Evolutionary conservation across 1,139 yeast species (phyloP).

Genomic region (Yamadazyma oceani): DNA sequence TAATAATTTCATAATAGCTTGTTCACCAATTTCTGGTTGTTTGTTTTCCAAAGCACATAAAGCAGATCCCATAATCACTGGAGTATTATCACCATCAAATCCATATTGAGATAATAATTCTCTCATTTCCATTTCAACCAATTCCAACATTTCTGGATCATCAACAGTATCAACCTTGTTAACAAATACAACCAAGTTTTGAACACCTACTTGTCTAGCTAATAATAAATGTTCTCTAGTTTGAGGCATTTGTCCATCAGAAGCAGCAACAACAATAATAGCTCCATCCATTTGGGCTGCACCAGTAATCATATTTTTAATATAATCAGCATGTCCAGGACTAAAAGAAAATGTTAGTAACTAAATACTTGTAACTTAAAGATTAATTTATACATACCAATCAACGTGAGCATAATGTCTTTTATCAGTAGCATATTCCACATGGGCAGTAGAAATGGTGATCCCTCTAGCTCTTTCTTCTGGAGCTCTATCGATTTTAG

Average conservation of each 20-base stretch:
- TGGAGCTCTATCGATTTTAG: conserved; percentile 96
- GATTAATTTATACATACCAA: too few relatives aligned
- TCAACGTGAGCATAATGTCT: conserved; percentile 97
- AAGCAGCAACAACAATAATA: conserved; percentile 97
- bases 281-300: conserved; percentile 99
- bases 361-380: too few relatives aligned
- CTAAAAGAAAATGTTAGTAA: too few relatives aligned
- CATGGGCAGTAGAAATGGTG: conserved; percentile 96
- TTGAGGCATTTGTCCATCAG: conserved; percentile 99
- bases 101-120: conserved; percentile 88
- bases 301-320: conserved; percentile 99
- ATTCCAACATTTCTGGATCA: conserved; percentile 98
- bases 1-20: conserved; percentile 80
- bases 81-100: conserved; percentile 97
- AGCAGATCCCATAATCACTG: conserved; percentile 99
- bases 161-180: conserved; percentile 97
- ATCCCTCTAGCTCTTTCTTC: conserved; percentile 99
- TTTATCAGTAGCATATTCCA: conserved; percentile 88
- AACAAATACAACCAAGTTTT: conserved; percentile 93
- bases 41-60: conserved; percentile 89
- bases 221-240: conserved; percentile 97
- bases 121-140: conserved; percentile 99
- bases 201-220: conserved; percentile 99
- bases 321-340: conserved; percentile 98
- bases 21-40: conserved; percentile 88